Evolutionary conservation across 441 rosid species (phyloP).

Genomic region (Codiaeum variegatum): DNA sequence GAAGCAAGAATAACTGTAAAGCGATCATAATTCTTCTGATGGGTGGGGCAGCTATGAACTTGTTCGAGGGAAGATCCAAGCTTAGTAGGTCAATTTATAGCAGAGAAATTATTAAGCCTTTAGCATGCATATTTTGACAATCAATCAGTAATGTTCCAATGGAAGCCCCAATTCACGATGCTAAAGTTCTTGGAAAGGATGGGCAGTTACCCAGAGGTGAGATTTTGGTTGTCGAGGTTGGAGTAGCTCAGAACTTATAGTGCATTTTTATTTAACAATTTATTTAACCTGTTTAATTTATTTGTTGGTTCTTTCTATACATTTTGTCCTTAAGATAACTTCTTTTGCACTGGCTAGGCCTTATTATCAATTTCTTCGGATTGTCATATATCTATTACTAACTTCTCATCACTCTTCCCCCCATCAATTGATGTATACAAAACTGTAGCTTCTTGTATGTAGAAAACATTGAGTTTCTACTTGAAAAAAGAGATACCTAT

Average conservation of each 20-base stretch:
- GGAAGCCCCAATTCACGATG: constrained; percentile 13
- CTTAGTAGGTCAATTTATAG: constrained; percentile 21
- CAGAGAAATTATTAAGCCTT: constrained; percentile 20
- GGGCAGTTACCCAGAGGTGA: constrained; percentile 23
- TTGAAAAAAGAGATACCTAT: background rate
- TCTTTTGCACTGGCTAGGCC: constrained; percentile 17
- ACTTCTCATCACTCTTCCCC: background rate
- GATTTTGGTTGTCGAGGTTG: constrained; percentile 25
- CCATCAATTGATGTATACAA: background rate
- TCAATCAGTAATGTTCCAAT: constrained; percentile 6
- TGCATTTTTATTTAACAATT: constrained; percentile 28
- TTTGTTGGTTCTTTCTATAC: constrained; percentile 19
- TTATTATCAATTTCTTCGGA: constrained; percentile 12
- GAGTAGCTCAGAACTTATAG: constrained; percentile 30
- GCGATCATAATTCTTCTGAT: constrained; percentile 19
- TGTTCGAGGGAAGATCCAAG: constrained; percentile 17
- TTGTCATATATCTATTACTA: background rate
- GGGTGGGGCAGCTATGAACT: constrained; percentile 20
- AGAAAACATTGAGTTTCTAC: background rate
- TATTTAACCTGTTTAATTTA: constrained; percentile 13
- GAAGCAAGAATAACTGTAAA: constrained; percentile 18
- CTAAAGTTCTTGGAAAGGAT: constrained; percentile 19
- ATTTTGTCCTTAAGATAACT: constrained; percentile 1
- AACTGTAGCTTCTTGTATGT: constrained; percentile 6
- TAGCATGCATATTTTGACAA: constrained; percentile 19